Evolutionary conservation across 2,329 filamentous ascomycete genomes (phyloP).

Genomic region (Phyllosticta paracitricarpa): DNA sequence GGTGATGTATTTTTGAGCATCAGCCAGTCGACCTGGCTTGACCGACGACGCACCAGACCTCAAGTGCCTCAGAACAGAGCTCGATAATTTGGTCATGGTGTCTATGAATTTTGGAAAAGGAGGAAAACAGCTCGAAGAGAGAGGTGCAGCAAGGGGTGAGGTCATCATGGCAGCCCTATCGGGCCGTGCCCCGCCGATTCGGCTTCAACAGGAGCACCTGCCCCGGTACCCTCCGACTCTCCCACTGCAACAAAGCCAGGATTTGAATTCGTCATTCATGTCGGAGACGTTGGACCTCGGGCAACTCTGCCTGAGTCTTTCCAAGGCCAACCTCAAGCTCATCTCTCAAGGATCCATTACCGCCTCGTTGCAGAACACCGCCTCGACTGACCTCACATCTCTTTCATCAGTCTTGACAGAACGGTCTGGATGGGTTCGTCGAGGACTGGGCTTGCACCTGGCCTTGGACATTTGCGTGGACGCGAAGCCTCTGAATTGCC

Average conservation of each 20-base stretch:
- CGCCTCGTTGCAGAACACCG: neutral
- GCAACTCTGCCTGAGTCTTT: slow-evolving; percentile 22
- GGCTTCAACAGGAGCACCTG: neutral
- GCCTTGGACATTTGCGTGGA: slow-evolving; percentile 18
- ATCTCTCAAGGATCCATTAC: neutral
- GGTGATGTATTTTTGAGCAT: neutral
- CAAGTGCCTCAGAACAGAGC: neutral
- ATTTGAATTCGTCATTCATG: slow-evolving; percentile 15
- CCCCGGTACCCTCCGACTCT: neutral
- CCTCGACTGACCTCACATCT: neutral
- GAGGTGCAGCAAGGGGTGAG: neutral
- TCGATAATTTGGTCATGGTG: neutral
- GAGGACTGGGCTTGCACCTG: slow-evolving; percentile 22
- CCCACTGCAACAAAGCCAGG: neutral
- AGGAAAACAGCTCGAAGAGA: neutral
- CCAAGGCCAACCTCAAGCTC: slow-evolving; percentile 21
- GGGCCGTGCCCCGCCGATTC: neutral
- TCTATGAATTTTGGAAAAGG: neutral
- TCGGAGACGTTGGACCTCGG: slow-evolving; percentile 23
- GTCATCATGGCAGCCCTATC: neutral
- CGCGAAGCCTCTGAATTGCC: slow-evolving; percentile 16
- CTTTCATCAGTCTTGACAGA: slow-evolving; percentile 18
- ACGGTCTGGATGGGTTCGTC: slow-evolving; percentile 27
- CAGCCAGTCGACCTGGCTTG: neutral
- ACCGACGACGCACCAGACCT: neutral